Base-by-base conservation (phyloP, 495 filamentous ascomycete species). In the Penicillium desertorum region DNA sequence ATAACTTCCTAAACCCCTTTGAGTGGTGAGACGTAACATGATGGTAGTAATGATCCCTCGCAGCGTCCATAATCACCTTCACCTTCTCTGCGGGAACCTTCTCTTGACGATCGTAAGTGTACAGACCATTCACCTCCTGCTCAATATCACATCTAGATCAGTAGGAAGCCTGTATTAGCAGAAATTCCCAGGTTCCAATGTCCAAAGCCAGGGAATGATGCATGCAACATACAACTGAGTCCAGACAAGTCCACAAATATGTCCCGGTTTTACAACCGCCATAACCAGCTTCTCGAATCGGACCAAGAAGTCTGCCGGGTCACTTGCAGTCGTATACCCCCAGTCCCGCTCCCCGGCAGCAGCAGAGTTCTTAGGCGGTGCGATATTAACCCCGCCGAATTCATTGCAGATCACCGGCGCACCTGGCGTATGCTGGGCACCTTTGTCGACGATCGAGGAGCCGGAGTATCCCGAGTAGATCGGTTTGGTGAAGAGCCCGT, bases 361-460 rank as follows among this genome's bases (percentile, higher is more conserved):
- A 0, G 34, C 54, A 29, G 52, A 54, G 16, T 69, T 69, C 50
- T 73, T 71, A 0, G 70, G 61, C 2, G 78, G 75, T 1, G 77
- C 75, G 44, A 86, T 83, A 58, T 84, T 85, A 10, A 86, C 79
- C 7, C 83, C 83, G 1, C 82, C 82, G 51, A 83, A 83, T 60
- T 86, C 83, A 14, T 75, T 77, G 59, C 81, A 83, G 37, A 86
- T 73, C 4, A 86, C 76, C 1, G 81, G 81, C 0, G 80, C 81
- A 1, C 79, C 79, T 2, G 72, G 68, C 9, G 62, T 62, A 54
- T 83, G 80, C 19, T 67, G 64, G 0, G 74, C 62, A 0, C 79
- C 83, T 0, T 69, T 58, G 36, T 84, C 81, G 17, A 71, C 43
- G 7, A 68, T 45, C 12, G 55, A 55, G 14, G 61, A 59, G 10